These are phyloP conservation scores for Eucalyptus rudis DNA, from an alignment of 345 rosid species.

Conservation along the genomic window DNA sequence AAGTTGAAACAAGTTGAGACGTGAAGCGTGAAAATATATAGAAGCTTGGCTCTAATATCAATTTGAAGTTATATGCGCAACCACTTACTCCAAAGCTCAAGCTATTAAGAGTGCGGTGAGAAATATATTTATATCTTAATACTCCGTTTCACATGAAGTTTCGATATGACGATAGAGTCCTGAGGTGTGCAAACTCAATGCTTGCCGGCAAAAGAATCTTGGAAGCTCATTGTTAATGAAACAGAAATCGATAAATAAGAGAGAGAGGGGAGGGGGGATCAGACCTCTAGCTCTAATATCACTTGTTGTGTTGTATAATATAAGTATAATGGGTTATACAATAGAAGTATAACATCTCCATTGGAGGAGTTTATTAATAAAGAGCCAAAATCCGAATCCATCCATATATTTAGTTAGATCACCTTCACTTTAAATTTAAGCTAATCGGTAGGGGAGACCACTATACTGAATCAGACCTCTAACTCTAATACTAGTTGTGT, in stretches of 20 bases:
- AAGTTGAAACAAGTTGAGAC: not conserved
- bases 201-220: too few relatives aligned
- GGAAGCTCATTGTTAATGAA: too few relatives aligned
- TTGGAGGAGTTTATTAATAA: not conserved
- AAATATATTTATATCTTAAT: not conserved
- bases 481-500: not conserved
- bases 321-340: too few relatives aligned
- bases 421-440: not conserved
- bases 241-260: too few relatives aligned
- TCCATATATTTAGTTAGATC: not conserved
- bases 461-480: not conserved
- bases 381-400: not conserved
- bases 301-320: not conserved
- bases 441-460: not conserved
- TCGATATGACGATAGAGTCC: not conserved
- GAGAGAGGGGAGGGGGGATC: not conserved
- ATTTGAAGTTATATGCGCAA: not conserved
- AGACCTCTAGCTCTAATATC: not conserved
- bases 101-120: not conserved
- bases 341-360: not conserved
- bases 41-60: not conserved
- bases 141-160: not conserved
- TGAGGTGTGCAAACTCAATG: too few relatives aligned
- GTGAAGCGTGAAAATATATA: not conserved
- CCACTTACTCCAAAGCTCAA: not conserved